Percentiles rank a stretch among this genome's conserved stretches.
Conservation (phyloP, 441 rosid genomes). For the Jatropha podagrica region DNA sequence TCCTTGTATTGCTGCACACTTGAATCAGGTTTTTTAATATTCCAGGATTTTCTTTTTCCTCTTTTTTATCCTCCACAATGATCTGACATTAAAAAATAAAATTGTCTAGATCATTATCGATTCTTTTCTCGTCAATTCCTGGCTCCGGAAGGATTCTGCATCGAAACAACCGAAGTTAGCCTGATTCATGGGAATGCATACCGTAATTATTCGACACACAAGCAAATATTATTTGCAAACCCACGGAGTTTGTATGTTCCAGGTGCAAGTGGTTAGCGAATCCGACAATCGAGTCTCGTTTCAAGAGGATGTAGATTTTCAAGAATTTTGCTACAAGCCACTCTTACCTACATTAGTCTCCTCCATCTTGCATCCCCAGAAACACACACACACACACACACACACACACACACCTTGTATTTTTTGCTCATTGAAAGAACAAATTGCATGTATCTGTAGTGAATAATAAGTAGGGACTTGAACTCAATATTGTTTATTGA, state of each 20-base stretch:
- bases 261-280: neutral
- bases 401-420: neutral
- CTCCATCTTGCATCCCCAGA: too few species aligned
- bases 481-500: neutral
- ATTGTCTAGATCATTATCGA: conserved; percentile 69
- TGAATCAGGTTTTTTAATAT: conserved; percentile 58
- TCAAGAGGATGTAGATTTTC: neutral
- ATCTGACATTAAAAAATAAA: conserved; percentile 15
- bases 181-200: conserved; percentile 27
- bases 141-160: conserved; percentile 47
- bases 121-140: conserved; percentile 69
- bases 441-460: neutral
- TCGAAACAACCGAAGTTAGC: conserved; percentile 47
- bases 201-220: neutral
- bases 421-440: neutral
- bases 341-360: neutral
- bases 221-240: conserved; percentile 2
- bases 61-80: neutral
- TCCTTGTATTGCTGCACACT: conserved; percentile 94
- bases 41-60: neutral
- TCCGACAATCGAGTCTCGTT: neutral
- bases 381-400: neutral
- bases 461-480: too few species aligned
- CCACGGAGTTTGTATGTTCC: neutral
- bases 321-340: neutral